Evolutionary conservation across 2,329 filamentous ascomycete species (phyloP), one percentile per base, ranked within the genome.

Genomic region (Beauveria scarabaeidicola): DNA sequence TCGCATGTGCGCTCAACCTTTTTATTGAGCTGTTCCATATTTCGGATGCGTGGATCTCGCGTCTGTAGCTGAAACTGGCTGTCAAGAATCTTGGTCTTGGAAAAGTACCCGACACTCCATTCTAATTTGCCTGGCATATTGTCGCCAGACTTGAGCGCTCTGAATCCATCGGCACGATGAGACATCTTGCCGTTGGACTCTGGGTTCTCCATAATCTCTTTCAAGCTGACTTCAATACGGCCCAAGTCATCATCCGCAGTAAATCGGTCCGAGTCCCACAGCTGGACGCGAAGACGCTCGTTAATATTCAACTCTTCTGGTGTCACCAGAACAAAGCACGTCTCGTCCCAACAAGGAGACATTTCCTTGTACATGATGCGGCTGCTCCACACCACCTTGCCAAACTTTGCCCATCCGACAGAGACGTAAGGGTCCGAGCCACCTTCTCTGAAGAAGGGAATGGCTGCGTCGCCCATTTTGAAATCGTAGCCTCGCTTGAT

Each of bases 361-460:
- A 89, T 86, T 51, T 89, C 84, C 1, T 78, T 77, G 43, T 79
- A 70, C 23, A 90, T 77, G 46, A 91, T 80, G 52, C 88, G 80
- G 0, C 87, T 90, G 55, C 72, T 73, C 70, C 70, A 56, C 78
- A 86, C 68, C 74, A 86, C 61, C 87, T 76, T 52, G 83, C 87
- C 87, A 68, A 90, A 90, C 68, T 91, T 91, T 23, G 86, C 87
- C 87, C 88, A 91, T 1, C 84, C 86, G 8, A 90, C 84, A 1
- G 84, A 85, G 17, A 90, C 81, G 63, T 91, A 91, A 0, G 85
- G 78, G 70, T 91, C 88, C 10, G 86, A 84, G 6, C 83, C 82
- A 9, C 85, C 86, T 27, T 73, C 69, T 56, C 82, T 78, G 60
- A 85, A 70, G 2, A 84, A 76, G 0, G 83, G 84, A 38, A 89